Evolutionary conservation across 2,329 filamentous ascomycete species (phyloP), one percentile per base, ranked within the genome.

Genomic region (Macrophomina pseudophaseolina): DNA sequence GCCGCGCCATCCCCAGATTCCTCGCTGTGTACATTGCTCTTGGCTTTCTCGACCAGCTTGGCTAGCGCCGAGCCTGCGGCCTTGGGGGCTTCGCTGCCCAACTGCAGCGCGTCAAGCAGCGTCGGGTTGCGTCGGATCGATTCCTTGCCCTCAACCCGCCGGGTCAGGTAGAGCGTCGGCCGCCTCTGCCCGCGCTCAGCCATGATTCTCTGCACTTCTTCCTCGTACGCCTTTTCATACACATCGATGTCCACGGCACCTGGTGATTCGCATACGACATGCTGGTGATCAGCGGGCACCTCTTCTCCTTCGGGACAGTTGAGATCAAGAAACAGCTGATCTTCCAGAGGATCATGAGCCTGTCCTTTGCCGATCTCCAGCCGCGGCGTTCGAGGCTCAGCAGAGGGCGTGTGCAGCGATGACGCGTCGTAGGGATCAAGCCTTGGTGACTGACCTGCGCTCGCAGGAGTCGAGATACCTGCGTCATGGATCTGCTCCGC

Each of bases 151-250:
- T 85, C 83, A 32, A 85, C 82, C 38, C 82, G 77, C 12, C 82
- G 76, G 0, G 80, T 84, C 12, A 85, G 78, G 67, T 90, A 91
- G 16, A 91, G 82, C 18, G 84, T 88, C 1, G 88, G 76, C 71
- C 42, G 52, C 83, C 40, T 76, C 73, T 32, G 79, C 76, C 66
- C 82, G 80, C 71, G 82, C 33, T 66, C 28, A 74, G 69, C 81
- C 78, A 86, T 79, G 72, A 97, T 94, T 16, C 90, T 86, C 67
- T 90, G 86, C 33, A 95, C 87, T 79, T 97, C 92, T 68, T 91
- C 87, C 73, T 92, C 88, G 75, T 97, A 97, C 0, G 94, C 94
- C 0, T 86, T 88, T 76, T 97, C 92, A 76, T 97, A 97, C 67
- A 98, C 90, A 74, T 95, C 89, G 72, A 92, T 92, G 68, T 96